These are phyloP conservation scores for Prunus mongolica DNA, from an alignment of 306 rosid genomes.

Conservation along the genomic window DNA sequence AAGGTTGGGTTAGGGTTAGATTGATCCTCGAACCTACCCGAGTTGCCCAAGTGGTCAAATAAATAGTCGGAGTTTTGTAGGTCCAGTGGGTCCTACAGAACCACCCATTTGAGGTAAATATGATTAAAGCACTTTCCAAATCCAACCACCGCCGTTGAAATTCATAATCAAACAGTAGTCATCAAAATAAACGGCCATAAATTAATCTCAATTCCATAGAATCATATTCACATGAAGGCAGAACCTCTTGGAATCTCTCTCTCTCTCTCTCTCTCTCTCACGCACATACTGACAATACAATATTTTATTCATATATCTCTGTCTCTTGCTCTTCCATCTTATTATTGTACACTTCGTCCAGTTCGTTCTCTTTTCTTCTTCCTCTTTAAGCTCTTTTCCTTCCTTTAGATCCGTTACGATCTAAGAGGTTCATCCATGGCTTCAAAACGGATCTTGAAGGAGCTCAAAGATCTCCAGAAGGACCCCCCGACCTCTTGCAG, in stretches of 20 bases:
- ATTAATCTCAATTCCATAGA: not conserved
- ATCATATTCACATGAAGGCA: slow-evolving; percentile 21
- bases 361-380: not conserved
- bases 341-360: slow-evolving; percentile 7
- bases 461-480: slow-evolving; percentile 86
- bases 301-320: not conserved
- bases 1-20: too few species aligned
- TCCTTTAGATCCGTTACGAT: slow-evolving; percentile 43
- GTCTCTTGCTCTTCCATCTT: not conserved
- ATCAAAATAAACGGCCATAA: slow-evolving; percentile 4
- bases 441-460: slow-evolving; percentile 82
- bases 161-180: not conserved
- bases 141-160: slow-evolving; percentile 12
- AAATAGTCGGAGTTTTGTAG: too few species aligned
- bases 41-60: too few species aligned
- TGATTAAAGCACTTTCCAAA: not conserved
- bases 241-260: slow-evolving; percentile 7
- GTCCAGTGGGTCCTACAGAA: slow-evolving; percentile 5
- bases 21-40: too few species aligned
- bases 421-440: slow-evolving; percentile 52
- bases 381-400: slow-evolving; percentile 2
- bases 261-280: not conserved
- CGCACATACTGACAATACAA: not conserved
- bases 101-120: not conserved
- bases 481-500: slow-evolving; percentile 90